Base-by-base conservation (phyloP, 2,329 filamentous ascomycete species). In the Aspergillus bombycis region DNA sequence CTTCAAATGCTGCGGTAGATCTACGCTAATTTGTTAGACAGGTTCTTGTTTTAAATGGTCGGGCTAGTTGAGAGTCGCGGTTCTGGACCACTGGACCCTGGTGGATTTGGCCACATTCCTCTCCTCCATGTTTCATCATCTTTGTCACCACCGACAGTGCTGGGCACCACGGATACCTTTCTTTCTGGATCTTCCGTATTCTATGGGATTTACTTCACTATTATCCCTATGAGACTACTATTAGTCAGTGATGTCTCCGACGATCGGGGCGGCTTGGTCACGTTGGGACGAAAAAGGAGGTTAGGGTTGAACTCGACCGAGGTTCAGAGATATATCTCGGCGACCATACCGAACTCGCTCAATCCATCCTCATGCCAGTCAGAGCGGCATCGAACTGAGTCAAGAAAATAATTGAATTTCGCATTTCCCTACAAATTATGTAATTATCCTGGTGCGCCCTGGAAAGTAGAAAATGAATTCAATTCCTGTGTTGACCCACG, bases 381-480 rank as follows among this genome's bases (percentile, higher is more conserved):
- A 41, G 8, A 19, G 2, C 16, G 19, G 16, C 16, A 19, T 36
- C 34, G 3, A 16, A 16, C 16, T 36, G 2, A 6, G 34, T 36
- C 34, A 1, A 36, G 14, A 16, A 7, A 41, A 41, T 41, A 41
- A 9, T n/a, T 7, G n/a, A n/a, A 19, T n/a, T 41, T 19, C 38
- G 8, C 36, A 8, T 5, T 6, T 16, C 9, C 3, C 9, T 19
- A n/a, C 8, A 19, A 41, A 4, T n/a, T n/a, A 19, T n/a, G 38
- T 41, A 41, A 19, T 41, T 10, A 41, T 41, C 19, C 4, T 14
- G 3, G 3, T 16, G 38, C 19, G 38, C 38, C 38, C 38, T 41
- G 8, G 16, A n/a, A n/a, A 41, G 16, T 41, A n/a, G 14, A 0
- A 41, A n/a, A n/a, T 0, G 8, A 16, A 41, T 0, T 5, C 8